phyloP scores from a whole-genome alignment of 2,329 filamentous ascomycete species.

The Pestalotiopsis sp. region DNA sequence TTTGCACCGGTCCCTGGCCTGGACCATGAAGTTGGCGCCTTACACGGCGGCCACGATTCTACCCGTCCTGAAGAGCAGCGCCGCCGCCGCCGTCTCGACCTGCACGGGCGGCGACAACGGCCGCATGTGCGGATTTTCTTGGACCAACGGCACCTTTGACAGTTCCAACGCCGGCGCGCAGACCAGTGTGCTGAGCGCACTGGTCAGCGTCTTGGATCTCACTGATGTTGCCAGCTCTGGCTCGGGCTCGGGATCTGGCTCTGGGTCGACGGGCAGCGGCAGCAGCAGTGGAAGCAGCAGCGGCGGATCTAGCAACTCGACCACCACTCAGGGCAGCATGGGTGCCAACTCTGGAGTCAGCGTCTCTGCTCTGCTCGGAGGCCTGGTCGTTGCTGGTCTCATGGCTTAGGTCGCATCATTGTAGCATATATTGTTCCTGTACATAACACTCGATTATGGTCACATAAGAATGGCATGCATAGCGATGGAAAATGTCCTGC shows the following conservation, averaged over 20 bases:
- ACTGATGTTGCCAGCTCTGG: slow-evolving; percentile 10
- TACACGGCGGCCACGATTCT: slow-evolving; percentile 37
- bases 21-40: slow-evolving; percentile 39
- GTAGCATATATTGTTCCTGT: not conserved
- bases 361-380: not conserved
- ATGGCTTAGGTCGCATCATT: slow-evolving; percentile 1
- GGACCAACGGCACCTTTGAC: slow-evolving; percentile 35
- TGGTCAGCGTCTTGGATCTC: slow-evolving; percentile 41
- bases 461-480: not conserved
- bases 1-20: slow-evolving; percentile 52
- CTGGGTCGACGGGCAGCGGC: not conserved
- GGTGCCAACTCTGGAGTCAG: slow-evolving; percentile 4
- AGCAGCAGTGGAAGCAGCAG: not conserved
- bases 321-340: not conserved
- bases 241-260: slow-evolving; percentile 2
- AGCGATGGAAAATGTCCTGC: too few species aligned
- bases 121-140: slow-evolving; percentile 50
- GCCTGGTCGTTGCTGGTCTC: not conserved
- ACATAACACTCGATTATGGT: not conserved
- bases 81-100: slow-evolving; percentile 39
- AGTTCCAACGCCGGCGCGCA: slow-evolving; percentile 46
- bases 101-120: slow-evolving; percentile 38
- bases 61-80: slow-evolving; percentile 37
- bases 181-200: slow-evolving; percentile 44
- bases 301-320: not conserved